These are phyloP conservation scores for Auricularia sp. DNA, from an alignment of 768 basidiomycete genomes.

Conservation along the genomic window DNA sequence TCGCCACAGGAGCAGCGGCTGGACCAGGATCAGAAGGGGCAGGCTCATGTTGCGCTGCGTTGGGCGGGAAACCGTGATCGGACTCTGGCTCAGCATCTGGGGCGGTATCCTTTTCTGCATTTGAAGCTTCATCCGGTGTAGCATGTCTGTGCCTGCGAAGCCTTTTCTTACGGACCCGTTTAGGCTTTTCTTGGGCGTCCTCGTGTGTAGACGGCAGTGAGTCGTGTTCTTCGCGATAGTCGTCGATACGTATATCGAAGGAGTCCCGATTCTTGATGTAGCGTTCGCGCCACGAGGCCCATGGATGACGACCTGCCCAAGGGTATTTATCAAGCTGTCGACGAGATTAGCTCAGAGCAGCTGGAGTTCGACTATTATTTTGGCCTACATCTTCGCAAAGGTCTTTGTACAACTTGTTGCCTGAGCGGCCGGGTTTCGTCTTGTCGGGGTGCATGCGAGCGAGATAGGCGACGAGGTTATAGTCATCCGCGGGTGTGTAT, in stretches of 20 bases:
- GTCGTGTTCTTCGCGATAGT: not conserved
- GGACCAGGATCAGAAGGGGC: too few relatives aligned
- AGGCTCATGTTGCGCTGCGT: not conserved
- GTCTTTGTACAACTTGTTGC: constrained; percentile 76
- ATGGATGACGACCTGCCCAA: constrained; percentile 77
- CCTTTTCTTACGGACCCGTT: not conserved
- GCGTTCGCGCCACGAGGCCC: constrained; percentile 84
- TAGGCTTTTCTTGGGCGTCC: not conserved
- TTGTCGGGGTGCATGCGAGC: constrained; percentile 77
- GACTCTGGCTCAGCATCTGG: not conserved
- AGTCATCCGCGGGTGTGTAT: constrained; percentile 70
- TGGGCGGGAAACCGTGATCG: not conserved
- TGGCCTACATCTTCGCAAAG: constrained; percentile 55
- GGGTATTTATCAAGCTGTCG: constrained; percentile 30
- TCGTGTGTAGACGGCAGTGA: too few relatives aligned
- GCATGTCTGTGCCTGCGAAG: not conserved
- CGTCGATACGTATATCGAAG: constrained; percentile 52
- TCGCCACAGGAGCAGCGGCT: too few relatives aligned
- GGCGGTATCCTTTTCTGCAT: too few relatives aligned
- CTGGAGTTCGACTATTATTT: not conserved
- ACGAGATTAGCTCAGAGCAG: constrained; percentile 1
- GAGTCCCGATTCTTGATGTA: constrained; percentile 75
- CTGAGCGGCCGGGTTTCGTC: constrained; percentile 71
- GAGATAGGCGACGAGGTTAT: constrained; percentile 67
- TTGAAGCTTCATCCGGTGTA: too few relatives aligned